Conservation (phyloP, 2,329 filamentous ascomycete genomes). For the Coniochaeta ligniaria region DNA sequence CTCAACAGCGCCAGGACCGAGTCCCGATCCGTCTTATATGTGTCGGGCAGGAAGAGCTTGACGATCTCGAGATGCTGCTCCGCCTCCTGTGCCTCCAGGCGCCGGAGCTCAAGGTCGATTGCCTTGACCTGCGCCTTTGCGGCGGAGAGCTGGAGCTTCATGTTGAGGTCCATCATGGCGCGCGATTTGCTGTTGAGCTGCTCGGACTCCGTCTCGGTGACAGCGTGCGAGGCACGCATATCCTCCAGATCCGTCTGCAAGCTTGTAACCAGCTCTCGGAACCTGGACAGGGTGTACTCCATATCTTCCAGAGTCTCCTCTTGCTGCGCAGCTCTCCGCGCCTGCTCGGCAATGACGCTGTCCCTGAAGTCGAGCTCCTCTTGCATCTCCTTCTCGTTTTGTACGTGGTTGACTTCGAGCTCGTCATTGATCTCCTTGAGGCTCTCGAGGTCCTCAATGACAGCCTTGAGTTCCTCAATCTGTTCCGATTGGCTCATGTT, state of each 20-base stretch:
- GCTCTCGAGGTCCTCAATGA: constrained; percentile 81
- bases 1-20: constrained; percentile 83
- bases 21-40: constrained; percentile 71
- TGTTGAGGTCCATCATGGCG: constrained; percentile 94
- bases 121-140: constrained; percentile 90
- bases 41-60: constrained; percentile 81
- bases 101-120: constrained; percentile 81
- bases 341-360: constrained; percentile 73
- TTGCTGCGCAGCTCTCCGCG: constrained; percentile 64
- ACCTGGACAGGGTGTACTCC: constrained; percentile 82
- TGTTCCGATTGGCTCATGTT: constrained; percentile 79
- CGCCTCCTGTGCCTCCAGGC: constrained; percentile 83
- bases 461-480: constrained; percentile 72
- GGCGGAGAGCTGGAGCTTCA: constrained; percentile 85
- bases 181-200: constrained; percentile 82
- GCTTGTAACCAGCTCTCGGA: constrained; percentile 80
- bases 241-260: constrained; percentile 85
- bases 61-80: constrained; percentile 83
- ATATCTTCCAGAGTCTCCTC: constrained; percentile 77
- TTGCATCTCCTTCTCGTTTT: constrained; percentile 90
- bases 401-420: constrained; percentile 85
- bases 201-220: constrained; percentile 87
- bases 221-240: constrained; percentile 83
- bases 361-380: constrained; percentile 90
- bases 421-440: constrained; percentile 92